Evolutionary conservation across 495 filamentous ascomycete genomes (phyloP), one percentile per base, ranked within the genome.

Genomic region (Schizothecium vesticola): DNA sequence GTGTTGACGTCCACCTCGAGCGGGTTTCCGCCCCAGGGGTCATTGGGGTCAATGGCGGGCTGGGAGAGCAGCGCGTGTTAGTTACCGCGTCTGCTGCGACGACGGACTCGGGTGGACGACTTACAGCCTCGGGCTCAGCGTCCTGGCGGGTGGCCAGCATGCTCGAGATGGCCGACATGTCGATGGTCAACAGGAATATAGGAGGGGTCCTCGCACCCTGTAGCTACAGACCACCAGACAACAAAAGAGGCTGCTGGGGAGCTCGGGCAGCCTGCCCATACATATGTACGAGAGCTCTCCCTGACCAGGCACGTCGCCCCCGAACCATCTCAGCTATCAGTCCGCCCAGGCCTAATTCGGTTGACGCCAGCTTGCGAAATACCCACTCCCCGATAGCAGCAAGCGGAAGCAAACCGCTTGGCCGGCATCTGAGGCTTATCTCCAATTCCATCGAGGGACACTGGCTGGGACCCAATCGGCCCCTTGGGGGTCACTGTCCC

Each of bases 1-100:
- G 26, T 36, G 57, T 66, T 66, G 65, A 66, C 65, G 65, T 66
- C 33, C 28, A 66, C 56, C 65, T 66, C 65, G 65, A 66, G 65
- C 19, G 65, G 65, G 57, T 66, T 66, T 25, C 65, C 65, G 25
- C 65, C 65, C 65, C 65, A 66, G 29, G n/a, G 26, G 31, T 66
- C 65, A 11, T 61, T 61, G 24, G 23, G 24, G 28, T 61, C 59
- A 26, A 26, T 26, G 28, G n/a, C 59, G 59, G 59, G 36, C 62
- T 64, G 62, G 62, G 8, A 64, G 25, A 8, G 56, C 8, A 36
- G 63, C 9, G 36, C n/a, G n/a, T 57, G 28, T 24, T 36, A 25
- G 25, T 56, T 36, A 51, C 22, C 55, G 43, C 23, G 61, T 29
- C 16, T 61, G 10, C 0, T 8, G 21, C 31, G 62, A 28, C 13